Evolutionary conservation across 1,284 basidiomycete species (phyloP).

Genomic region (Mrakiaceae sp.): DNA sequence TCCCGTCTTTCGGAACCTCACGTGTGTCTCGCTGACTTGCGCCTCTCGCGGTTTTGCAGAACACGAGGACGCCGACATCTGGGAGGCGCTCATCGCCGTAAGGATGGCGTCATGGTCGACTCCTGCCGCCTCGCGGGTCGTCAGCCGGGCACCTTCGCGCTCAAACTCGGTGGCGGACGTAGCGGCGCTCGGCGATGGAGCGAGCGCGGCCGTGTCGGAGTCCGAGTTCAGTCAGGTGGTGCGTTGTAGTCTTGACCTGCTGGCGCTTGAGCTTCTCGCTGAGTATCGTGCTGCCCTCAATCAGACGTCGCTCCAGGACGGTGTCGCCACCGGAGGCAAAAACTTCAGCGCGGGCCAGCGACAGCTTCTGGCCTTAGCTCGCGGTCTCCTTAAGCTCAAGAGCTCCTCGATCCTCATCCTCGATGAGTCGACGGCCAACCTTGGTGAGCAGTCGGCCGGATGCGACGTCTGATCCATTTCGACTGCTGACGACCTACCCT

Average conservation of each 20-base stretch:
- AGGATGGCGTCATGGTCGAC: constrained; percentile 34
- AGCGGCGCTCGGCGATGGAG: constrained; percentile 19
- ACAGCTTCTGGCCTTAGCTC: constrained; percentile 44
- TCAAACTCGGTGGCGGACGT: constrained; percentile 18
- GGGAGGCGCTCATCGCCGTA: constrained; percentile 41
- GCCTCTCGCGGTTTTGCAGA: constrained; percentile 1
- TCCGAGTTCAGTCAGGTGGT: constrained; percentile 35
- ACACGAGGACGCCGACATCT: constrained; percentile 40
- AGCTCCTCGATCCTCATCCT: constrained; percentile 42
- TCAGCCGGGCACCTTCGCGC: constrained; percentile 23
- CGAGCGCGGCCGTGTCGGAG: constrained; percentile 22
- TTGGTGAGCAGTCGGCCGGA: constrained; percentile 19
- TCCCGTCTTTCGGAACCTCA: no score
- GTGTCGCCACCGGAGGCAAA: constrained; percentile 23
- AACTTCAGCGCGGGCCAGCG: constrained; percentile 44
- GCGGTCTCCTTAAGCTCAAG: constrained; percentile 41
- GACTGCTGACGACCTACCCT: constrained; percentile 19
- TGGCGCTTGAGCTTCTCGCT: constrained; percentile 41
- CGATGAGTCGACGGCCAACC: constrained; percentile 43
- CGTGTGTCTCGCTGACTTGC: no score
- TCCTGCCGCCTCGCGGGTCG: constrained; percentile 25
- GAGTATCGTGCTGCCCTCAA: constrained; percentile 43
- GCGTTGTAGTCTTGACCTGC: constrained; percentile 19
- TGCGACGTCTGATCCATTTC: no score
- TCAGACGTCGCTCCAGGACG: constrained; percentile 36